Percentiles rank a stretch among this genome's conserved stretches.
Evolutionary conservation across 352 stramenopile genomes (phyloP).

Genomic region (Pythium plurisporium): DNA sequence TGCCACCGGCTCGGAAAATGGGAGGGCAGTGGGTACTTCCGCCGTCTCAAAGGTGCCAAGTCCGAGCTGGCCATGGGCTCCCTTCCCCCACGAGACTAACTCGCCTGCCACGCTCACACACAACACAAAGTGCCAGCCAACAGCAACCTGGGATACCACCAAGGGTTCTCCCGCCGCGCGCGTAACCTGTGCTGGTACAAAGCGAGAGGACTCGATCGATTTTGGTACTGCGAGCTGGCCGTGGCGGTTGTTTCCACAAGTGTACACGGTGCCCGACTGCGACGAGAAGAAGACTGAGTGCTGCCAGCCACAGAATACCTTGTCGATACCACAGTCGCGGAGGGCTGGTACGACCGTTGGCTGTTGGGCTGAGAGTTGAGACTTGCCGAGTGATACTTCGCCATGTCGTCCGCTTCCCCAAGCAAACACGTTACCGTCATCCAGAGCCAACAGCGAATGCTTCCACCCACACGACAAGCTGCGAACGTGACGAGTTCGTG

Average conservation of each 20-base stretch:
- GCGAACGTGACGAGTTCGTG: conserved; percentile 27
- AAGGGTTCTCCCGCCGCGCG: conserved; percentile 14
- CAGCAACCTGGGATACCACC: conserved; percentile 31
- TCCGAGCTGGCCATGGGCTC: conserved; percentile 66
- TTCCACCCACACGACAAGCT: conserved; percentile 82
- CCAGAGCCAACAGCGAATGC: conserved; percentile 58
- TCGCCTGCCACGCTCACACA: conserved; percentile 32
- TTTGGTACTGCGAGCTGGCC: conserved; percentile 50
- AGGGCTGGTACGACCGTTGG: conserved; percentile 31
- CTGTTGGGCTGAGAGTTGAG: conserved; percentile 13
- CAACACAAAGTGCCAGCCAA: conserved; percentile 79
- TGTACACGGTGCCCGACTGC: conserved; percentile 31
- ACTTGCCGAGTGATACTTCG: conserved; percentile 56
- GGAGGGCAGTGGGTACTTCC: conserved; percentile 4
- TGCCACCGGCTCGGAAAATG: conserved; percentile 26
- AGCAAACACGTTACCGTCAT: conserved; percentile 44
- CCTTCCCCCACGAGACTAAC: conserved; percentile 72
- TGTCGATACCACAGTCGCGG: conserved; percentile 11
- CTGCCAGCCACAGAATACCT: conserved; percentile 75
- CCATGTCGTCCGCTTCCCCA: conserved; percentile 72
- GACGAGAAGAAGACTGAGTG: conserved; percentile 59
- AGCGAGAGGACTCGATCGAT: background rate
- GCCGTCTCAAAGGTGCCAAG: conserved; percentile 18
- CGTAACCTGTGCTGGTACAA: background rate
- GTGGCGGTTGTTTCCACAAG: conserved; percentile 75